Base-by-base conservation (phyloP, 225 moss, liverwort and hornwort species). In the Takakia lepidozioides region DNA sequence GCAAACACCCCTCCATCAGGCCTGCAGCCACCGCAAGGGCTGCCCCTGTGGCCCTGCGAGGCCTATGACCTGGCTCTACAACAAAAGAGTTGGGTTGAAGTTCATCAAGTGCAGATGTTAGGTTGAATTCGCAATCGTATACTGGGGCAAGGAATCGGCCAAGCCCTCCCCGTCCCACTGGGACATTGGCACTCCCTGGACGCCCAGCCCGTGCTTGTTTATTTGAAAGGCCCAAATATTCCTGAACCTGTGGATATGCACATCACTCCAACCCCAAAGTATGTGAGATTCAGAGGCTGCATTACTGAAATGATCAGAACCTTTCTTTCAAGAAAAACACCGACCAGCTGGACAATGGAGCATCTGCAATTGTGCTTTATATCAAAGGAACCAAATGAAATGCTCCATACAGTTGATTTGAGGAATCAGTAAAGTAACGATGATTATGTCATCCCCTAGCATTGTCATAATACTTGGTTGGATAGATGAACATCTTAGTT, bases 171-270 rank as follows among this genome's bases (percentile, higher is more conserved):
- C 62, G 55, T 43, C 65, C 72, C 32, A 54, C 40, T 18, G 64
- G 50, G 25, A 69, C 38, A 41, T 55, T 55, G 50, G 48, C 30
- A 59, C 53, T 69, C 18, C 56, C 44, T 54, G 69, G 67, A 19
- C 62, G 59, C 19, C 75, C 66, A 62, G 81, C 76, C 21, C 83
- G 61, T 66, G 44, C 60, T 62, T 65, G 58, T 65, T 78, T 85
- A 19, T 46, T 35, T 23, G 68, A 52, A 44, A 93, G 69, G 10
- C 89, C 86, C 59, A 93, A 54, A 60, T 73, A 84, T 58, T 93
- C 86, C 56, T 84, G 86, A 53, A 89, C 73, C 93, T 93, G 78
- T 27, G n/a, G n/a, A n/a, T n/a, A n/a, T n/a, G n/a, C n/a, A n/a
- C n/a, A n/a, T n/a, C n/a, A n/a, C n/a, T n/a, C n/a, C n/a, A n/a